A percentile compares a stretch with the other conserved stretches of the same genome.
Evolutionary conservation across 2,329 filamentous ascomycete species (phyloP).

Genomic region (Nemania sp.): DNA sequence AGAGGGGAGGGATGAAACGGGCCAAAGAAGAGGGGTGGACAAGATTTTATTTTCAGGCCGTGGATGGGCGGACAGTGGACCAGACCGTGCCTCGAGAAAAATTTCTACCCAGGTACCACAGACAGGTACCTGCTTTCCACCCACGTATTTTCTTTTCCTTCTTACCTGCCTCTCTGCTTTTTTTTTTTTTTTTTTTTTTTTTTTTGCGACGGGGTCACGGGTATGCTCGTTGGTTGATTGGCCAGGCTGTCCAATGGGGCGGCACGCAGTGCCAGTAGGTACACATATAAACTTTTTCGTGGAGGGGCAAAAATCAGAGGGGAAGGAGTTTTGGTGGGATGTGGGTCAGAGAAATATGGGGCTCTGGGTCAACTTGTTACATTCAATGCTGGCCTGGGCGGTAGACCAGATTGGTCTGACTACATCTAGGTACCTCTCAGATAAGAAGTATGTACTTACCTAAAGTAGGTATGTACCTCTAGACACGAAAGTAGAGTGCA

Average conservation of each 20-base stretch:
- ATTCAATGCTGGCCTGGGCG: no score
- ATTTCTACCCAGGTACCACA: slow-evolving; percentile 12
- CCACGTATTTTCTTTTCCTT: not conserved
- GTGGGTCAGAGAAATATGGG: not conserved
- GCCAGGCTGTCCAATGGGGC: not conserved
- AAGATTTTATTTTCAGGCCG: slow-evolving; percentile 29
- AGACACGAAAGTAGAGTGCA: no score
- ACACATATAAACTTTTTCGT: not conserved
- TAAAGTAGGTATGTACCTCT: no score
- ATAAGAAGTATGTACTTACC: no score
- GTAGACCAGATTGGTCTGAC: no score
- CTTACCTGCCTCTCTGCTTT: not conserved
- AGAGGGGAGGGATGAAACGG: slow-evolving; percentile 9
- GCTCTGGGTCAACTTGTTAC: no score
- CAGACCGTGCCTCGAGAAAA: slow-evolving; percentile 21
- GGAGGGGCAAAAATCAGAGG: slow-evolving; percentile 21
- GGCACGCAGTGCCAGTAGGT: not conserved
- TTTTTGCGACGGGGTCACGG: no score
- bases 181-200: no score
- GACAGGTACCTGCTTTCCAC: not conserved
- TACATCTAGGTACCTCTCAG: no score
- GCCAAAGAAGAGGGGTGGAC: slow-evolving; percentile 24
- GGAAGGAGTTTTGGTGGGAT: slow-evolving; percentile 21
- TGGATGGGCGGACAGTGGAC: slow-evolving; percentile 22
- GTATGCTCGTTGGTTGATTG: slow-evolving; percentile 14